phyloP scores from a whole-genome alignment of 805 yeast species.

The Tetrapisispora nanseiensis region DNA sequence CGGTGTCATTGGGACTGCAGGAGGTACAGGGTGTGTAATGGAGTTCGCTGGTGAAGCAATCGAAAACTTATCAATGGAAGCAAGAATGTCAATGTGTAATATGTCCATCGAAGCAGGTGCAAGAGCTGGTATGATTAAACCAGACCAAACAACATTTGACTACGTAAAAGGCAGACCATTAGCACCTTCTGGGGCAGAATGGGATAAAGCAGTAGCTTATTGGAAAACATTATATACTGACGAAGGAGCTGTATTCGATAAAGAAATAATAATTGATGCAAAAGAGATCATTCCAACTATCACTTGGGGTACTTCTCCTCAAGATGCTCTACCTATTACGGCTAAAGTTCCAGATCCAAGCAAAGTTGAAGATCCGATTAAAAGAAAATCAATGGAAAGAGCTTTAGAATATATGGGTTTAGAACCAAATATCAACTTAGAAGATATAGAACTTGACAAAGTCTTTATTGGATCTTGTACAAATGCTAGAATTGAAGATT shows the following conservation, averaged over 20 bases:
- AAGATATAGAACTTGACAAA: slow-evolving; percentile 73
- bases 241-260: slow-evolving; percentile 82
- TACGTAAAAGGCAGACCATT: slow-evolving; percentile 90
- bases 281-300: slow-evolving; percentile 87
- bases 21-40: slow-evolving; percentile 95
- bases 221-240: slow-evolving; percentile 87
- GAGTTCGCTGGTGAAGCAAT: slow-evolving; percentile 97
- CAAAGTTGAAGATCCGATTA: slow-evolving; percentile 58
- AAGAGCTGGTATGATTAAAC: slow-evolving; percentile 97
- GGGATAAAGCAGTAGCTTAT: slow-evolving; percentile 88
- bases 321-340: slow-evolving; percentile 93
- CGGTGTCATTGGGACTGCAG: slow-evolving; percentile 97
- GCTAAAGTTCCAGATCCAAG: slow-evolving; percentile 86
- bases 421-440: slow-evolving; percentile 67
- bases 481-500: slow-evolving; percentile 93
- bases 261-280: slow-evolving; percentile 72
- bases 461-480: slow-evolving; percentile 98
- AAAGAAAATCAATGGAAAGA: slow-evolving; percentile 77
- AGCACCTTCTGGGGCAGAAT: slow-evolving; percentile 87
- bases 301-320: slow-evolving; percentile 99
- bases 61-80: slow-evolving; percentile 85
- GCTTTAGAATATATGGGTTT: slow-evolving; percentile 91
- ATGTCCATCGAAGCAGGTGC: slow-evolving; percentile 99
- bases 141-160: slow-evolving; percentile 80
- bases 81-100: slow-evolving; percentile 98